Conservation (phyloP, 371 early-diverging fungal genomes). For the Mucor circinelloides region DNA sequence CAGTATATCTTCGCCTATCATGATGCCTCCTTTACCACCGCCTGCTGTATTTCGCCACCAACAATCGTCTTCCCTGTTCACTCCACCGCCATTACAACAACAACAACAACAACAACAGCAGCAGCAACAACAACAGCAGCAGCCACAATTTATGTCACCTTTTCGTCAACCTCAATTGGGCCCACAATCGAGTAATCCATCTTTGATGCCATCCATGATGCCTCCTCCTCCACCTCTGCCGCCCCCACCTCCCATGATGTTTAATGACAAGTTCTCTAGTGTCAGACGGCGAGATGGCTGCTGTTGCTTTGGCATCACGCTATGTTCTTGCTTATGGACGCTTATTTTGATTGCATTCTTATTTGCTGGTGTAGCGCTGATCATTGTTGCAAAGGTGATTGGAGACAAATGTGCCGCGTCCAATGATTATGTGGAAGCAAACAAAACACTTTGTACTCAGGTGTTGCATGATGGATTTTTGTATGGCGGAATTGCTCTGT, state of each 20-base stretch:
- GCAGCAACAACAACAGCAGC: background rate
- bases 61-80: constrained; percentile 7
- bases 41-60: background rate
- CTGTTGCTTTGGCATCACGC: constrained; percentile 22
- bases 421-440: background rate
- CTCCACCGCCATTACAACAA: constrained; percentile 2
- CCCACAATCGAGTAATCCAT: constrained; percentile 5
- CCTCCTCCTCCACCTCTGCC: constrained; percentile 6
- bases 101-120: background rate
- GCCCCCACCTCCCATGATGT: constrained; percentile 1
- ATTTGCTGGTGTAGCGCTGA: constrained; percentile 24
- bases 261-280: background rate
- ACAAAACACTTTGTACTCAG: constrained; percentile 15
- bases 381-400: constrained; percentile 14
- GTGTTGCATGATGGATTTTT: constrained; percentile 28
- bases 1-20: constrained; percentile 7
- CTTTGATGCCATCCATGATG: background rate
- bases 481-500: constrained; percentile 38
- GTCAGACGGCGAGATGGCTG: background rate
- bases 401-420: constrained; percentile 15
- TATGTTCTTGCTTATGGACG: constrained; percentile 25
- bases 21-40: constrained; percentile 10
- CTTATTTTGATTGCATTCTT: constrained; percentile 19
- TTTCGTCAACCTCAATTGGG: background rate
- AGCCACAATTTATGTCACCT: background rate